Evolutionary conservation across 1,284 basidiomycete species (phyloP), one percentile per base, ranked within the genome.

Genomic region (Singerocomus inundabilis): DNA sequence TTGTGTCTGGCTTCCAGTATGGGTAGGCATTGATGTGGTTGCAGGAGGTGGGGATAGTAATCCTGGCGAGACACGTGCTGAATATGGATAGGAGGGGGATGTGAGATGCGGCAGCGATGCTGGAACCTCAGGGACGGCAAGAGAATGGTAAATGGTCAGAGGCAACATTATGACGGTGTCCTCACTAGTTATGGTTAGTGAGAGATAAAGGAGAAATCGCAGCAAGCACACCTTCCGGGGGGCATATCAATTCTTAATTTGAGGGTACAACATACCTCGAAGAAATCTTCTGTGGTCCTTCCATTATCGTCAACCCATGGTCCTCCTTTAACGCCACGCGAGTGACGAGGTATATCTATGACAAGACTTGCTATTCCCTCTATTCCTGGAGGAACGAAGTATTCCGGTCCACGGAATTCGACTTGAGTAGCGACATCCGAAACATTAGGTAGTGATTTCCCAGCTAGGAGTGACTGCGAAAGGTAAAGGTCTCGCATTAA

Each of bases 291-390:
- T 7, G 73, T 75, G 13, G 62, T 53, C 73, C 62, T 57, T 67
- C 70, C 48, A 47, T 77, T 68, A 33, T 56, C 60, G 38, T 61
- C 48, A 68, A 66, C 21, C 54, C 73, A 54, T 7, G 54, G 49
- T 15, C 84, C 82, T 30, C 84, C 83, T 53, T 74, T 78, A 6
- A 85, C 79, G 7, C 82, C 80, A 49, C 82, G 71, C 0, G 85
- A 81, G 51, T 73, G 66, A 39, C 69, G 72, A 4, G 88, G 88
- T 11, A 89, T 78, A 62, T 89, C 82, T 55, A 91, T 82, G 5
- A 88, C 85, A 8, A 91, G 75, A 56, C 78, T 81, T 0, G 88
- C 88, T 2, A 89, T 76, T 24, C 88, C 88, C 60, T 91, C 88
- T 3, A 74, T 76, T 9, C 85, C 85, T 2, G 86, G 83, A 12